These are phyloP conservation scores for Zygotorulaspora florentina DNA, from an alignment of 805 yeast species.

Conservation along the genomic window DNA sequence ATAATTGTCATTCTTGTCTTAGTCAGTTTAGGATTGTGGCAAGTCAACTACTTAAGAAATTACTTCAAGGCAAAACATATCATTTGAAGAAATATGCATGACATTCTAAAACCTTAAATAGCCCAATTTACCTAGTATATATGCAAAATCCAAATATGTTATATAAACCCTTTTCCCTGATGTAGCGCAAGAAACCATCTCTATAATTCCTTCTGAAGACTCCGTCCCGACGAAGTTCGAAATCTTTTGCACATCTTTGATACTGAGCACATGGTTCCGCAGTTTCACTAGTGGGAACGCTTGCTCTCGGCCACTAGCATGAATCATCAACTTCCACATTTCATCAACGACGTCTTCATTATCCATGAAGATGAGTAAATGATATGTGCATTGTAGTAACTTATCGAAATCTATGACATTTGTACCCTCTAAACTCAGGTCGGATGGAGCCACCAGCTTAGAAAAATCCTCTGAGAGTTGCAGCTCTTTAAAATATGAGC, in stretches of 20 bases:
- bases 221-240: conserved; percentile 35
- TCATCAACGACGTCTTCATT: conserved; percentile 37
- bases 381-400: conserved; percentile 39
- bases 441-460: conserved; percentile 26
- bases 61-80: conserved; percentile 87
- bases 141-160: conserved; percentile 45
- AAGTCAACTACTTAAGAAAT: conserved; percentile 83
- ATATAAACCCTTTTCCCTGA: conserved; percentile 37
- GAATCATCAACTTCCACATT: conserved; percentile 40
- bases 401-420: conserved; percentile 47
- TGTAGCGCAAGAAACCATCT: conserved; percentile 45
- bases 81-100: conserved; percentile 37
- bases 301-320: conserved; percentile 24
- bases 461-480: conserved; percentile 32
- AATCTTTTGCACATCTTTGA: conserved; percentile 38
- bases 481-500: conserved; percentile 29
- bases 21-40: conserved; percentile 84
- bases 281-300: conserved; percentile 21
- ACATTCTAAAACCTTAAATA: conserved; percentile 29
- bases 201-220: conserved; percentile 34
- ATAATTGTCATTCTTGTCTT: conserved; percentile 62
- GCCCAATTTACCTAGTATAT: conserved; percentile 47
- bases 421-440: conserved; percentile 39
- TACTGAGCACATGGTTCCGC: conserved; percentile 29
- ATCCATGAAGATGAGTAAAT: conserved; percentile 39